These are phyloP conservation scores for Apiospora arundinis DNA, from an alignment of 2,329 filamentous ascomycete species.

Conservation along the genomic window DNA sequence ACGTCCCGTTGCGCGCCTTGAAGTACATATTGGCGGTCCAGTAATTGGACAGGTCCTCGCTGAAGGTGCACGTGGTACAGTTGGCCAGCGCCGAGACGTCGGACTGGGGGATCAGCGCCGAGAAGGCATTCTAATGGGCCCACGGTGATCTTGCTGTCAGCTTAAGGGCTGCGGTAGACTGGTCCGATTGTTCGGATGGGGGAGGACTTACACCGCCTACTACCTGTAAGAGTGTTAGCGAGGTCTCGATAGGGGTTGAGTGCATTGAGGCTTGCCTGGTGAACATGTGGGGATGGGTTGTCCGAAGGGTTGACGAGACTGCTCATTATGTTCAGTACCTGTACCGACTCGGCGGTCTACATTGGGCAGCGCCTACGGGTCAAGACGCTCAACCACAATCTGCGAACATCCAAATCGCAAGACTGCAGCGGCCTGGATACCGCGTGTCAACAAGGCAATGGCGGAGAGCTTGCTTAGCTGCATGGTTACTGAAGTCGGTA, in stretches of 20 bases:
- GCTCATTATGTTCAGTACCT: not conserved
- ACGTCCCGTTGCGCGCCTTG: constrained; percentile 60
- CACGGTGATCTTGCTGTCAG: constrained; percentile 14
- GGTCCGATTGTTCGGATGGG: constrained; percentile 30
- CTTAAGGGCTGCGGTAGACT: constrained; percentile 36
- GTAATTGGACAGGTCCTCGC: constrained; percentile 69
- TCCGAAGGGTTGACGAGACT: constrained; percentile 35
- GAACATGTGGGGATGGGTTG: constrained; percentile 38
- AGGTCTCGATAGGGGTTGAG: not conserved
- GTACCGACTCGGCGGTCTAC: accelerated
- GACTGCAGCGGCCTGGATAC: constrained; percentile 12
- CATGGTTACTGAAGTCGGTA: not conserved
- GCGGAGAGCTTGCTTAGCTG: not conserved
- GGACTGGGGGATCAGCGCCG: not conserved
- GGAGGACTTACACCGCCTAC: constrained; percentile 37
- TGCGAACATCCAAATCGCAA: constrained; percentile 39
- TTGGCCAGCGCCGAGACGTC: constrained; percentile 43
- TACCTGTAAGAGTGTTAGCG: constrained; percentile 21
- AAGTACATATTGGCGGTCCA: constrained; percentile 67
- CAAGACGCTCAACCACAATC: constrained; percentile 38
- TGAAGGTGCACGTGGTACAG: constrained; percentile 70
- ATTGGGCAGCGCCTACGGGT: constrained; percentile 27
- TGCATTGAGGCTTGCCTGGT: constrained; percentile 29
- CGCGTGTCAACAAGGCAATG: constrained; percentile 1
- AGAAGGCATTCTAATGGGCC: constrained; percentile 37